Evolutionary conservation across 768 basidiomycete species (phyloP).

Genomic region (Naganishia kalamii): DNA sequence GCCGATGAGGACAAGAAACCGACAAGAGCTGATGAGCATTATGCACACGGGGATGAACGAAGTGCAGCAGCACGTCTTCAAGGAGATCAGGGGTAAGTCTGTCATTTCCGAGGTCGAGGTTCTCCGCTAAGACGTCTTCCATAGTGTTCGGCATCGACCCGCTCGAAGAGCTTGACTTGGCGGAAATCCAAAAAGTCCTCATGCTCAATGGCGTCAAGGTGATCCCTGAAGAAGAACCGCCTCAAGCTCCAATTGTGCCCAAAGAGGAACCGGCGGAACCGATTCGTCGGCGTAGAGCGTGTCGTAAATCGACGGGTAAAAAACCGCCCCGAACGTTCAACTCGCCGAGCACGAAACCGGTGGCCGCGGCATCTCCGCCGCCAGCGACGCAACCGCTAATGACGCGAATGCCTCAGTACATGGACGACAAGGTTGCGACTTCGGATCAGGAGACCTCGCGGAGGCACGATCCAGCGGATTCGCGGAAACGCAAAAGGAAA

Average conservation of each 20-base stretch:
- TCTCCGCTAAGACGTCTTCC: too few relatives aligned
- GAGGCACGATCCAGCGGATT: too few relatives aligned
- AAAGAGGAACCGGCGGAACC: neutral
- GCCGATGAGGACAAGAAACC: neutral
- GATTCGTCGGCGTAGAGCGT: neutral
- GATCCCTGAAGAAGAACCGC: neutral
- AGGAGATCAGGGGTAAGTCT: neutral
- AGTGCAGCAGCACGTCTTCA: neutral
- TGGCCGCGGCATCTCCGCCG: neutral
- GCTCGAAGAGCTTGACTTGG: neutral
- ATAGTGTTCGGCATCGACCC: constrained; percentile 10
- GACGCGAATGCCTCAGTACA: too few relatives aligned
- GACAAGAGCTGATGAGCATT: neutral
- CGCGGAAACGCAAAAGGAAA: too few relatives aligned
- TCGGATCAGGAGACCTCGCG: too few relatives aligned
- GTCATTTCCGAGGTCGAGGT: neutral
- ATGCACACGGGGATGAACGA: neutral
- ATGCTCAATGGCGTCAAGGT: neutral
- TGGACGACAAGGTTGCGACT: too few relatives aligned
- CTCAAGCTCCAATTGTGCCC: neutral
- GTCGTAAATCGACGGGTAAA: constrained; percentile 7
- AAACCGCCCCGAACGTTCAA: neutral
- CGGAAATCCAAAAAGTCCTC: constrained; percentile 1
- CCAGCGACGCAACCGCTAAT: neutral
- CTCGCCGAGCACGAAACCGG: neutral